A percentile compares a stretch with the other conserved stretches of the same genome.
phyloP scores from a whole-genome alignment of 139 green algal species.

The Chlamydomonas sphaeroides region DNA sequence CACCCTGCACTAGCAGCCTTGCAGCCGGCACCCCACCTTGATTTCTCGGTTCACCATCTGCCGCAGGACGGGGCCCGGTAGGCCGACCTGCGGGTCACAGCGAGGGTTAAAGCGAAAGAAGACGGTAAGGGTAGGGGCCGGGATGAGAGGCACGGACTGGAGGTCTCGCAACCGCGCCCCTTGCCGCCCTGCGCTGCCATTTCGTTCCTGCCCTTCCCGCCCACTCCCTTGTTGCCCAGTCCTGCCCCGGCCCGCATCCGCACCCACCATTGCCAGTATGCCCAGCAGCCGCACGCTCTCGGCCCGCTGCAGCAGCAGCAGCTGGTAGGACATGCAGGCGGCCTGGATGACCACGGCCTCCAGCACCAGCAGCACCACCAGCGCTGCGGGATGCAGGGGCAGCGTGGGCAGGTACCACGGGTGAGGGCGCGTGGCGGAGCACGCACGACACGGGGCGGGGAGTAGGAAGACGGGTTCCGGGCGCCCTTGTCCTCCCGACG shows the following conservation, averaged over 20 bases:
- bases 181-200: too few species aligned
- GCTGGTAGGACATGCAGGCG: conserved; percentile 7
- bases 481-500: background rate
- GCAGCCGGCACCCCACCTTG: background rate
- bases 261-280: conserved; percentile 22
- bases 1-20: background rate
- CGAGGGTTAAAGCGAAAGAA: too few species aligned
- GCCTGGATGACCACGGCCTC: conserved; percentile 27
- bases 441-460: too few species aligned
- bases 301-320: conserved; percentile 6
- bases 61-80: conserved; percentile 41
- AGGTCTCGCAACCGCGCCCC: too few species aligned
- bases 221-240: too few species aligned
- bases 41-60: background rate
- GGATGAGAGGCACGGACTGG: too few species aligned
- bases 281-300: conserved; percentile 31
- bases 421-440: background rate
- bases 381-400: background rate
- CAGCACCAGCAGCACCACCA: conserved; percentile 29
- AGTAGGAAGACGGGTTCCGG: background rate
- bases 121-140: too few species aligned
- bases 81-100: conserved; percentile 16
- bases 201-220: too few species aligned
- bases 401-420: background rate
- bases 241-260: too few species aligned